These are phyloP conservation scores for Gentiana macrophylla DNA, from an alignment of 257 asterid species.

Conservation along the genomic window DNA sequence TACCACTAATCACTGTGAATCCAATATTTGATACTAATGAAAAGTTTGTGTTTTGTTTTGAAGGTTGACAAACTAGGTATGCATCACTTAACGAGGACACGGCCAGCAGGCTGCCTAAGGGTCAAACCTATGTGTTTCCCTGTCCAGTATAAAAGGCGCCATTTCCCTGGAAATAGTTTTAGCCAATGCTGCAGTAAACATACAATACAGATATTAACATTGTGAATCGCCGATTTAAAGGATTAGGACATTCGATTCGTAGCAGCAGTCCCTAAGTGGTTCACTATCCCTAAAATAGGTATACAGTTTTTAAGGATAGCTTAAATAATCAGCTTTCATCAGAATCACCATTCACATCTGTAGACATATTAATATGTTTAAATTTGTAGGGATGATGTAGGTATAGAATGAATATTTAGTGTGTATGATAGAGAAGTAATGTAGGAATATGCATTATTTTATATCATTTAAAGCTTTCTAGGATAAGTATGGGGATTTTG, in stretches of 20 bases:
- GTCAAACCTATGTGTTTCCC: constrained; percentile 88
- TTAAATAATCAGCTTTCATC: too few relatives aligned
- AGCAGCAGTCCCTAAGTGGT: too few relatives aligned
- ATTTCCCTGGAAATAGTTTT: constrained; percentile 69
- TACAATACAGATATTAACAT: constrained; percentile 3
- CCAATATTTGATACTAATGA: constrained; percentile 49
- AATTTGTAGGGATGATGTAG: too few relatives aligned
- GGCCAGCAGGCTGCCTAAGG: constrained; percentile 61
- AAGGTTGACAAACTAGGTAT: constrained; percentile 44
- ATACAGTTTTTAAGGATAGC: too few relatives aligned
- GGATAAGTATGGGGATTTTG: too few relatives aligned
- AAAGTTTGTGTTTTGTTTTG: constrained; percentile 44
- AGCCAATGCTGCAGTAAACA: constrained; percentile 61
- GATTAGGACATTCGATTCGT: not conserved
- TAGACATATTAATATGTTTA: too few relatives aligned
- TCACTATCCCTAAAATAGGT: too few relatives aligned
- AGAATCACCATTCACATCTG: too few relatives aligned
- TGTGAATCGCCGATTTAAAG: not conserved
- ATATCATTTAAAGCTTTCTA: too few relatives aligned
- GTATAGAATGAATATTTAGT: too few relatives aligned
- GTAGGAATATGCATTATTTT: too few relatives aligned
- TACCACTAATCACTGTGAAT: constrained; percentile 51
- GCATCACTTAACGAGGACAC: constrained; percentile 71
- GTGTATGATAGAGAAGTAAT: too few relatives aligned
- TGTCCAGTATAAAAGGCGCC: constrained; percentile 88